Conservation (phyloP, 2,329 filamentous ascomycete species). For the Saccharata proteae region DNA sequence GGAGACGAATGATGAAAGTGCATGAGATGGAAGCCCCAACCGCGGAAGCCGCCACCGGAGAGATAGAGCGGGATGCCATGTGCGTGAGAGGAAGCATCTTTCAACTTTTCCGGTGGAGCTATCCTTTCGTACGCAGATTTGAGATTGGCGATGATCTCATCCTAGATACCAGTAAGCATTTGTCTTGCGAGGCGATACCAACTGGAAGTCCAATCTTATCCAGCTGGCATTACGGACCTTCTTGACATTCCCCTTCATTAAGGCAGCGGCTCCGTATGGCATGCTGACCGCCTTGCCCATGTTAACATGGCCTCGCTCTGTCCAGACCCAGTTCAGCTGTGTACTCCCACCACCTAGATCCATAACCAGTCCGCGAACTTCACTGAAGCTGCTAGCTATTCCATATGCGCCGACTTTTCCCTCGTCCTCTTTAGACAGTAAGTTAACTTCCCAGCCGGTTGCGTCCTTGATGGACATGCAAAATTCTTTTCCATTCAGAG, state of each 20-base stretch:
- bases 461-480: constrained; percentile 48
- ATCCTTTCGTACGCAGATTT: constrained; percentile 46
- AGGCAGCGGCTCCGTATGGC: constrained; percentile 57
- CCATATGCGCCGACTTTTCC: constrained; percentile 74
- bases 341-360: constrained; percentile 71
- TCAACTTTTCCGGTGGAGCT: constrained; percentile 41
- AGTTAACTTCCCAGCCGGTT: constrained; percentile 56
- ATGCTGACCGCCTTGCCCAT: constrained; percentile 48
- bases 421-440: constrained; percentile 70
- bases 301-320: constrained; percentile 36
- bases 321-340: constrained; percentile 54
- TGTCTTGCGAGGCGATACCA: too few relatives aligned
- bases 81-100: not conserved
- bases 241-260: constrained; percentile 45
- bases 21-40: constrained; percentile 85
- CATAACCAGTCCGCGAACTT: constrained; percentile 69
- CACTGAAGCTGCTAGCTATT: constrained; percentile 59
- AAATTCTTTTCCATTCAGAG: constrained; percentile 60
- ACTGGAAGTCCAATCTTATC: constrained; percentile 16
- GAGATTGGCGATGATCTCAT: constrained; percentile 47
- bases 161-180: constrained; percentile 32
- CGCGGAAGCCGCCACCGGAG: constrained; percentile 80
- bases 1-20: constrained; percentile 59
- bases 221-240: constrained; percentile 23
- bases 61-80: constrained; percentile 58